A percentile compares a stretch with the other conserved stretches of the same genome.
Evolutionary conservation across 225 moss, liverwort and hornwort species (phyloP).

Genomic region (Antitrichia curtipendula): DNA sequence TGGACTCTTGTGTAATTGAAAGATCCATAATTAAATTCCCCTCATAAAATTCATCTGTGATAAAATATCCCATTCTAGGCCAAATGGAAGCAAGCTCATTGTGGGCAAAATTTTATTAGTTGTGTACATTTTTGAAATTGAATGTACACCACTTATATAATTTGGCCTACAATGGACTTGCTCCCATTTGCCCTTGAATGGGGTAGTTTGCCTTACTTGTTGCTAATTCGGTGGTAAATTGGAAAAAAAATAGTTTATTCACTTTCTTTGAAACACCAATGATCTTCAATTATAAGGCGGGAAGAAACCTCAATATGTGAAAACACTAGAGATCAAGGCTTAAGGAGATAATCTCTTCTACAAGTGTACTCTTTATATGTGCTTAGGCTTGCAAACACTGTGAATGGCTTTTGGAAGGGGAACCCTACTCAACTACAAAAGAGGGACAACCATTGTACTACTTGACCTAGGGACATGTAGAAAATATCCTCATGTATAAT

Average conservation of each 20-base stretch:
- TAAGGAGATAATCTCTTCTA: neutral
- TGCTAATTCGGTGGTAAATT: neutral
- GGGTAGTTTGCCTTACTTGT: neutral
- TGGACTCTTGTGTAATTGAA: too few species aligned
- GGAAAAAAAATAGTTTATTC: neutral
- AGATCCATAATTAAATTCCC: too few species aligned
- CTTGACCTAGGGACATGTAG: fast-evolving
- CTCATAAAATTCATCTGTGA: too few species aligned
- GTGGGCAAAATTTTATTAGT: too few species aligned
- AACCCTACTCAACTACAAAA: neutral
- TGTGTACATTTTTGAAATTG: too few species aligned
- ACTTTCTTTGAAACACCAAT: neutral
- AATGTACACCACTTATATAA: too few species aligned
- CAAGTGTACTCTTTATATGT: fast-evolving
- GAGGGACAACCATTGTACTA: neutral
- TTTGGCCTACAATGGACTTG: too few species aligned
- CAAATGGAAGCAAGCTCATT: too few species aligned
- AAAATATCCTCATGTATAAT: neutral
- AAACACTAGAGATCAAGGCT: neutral
- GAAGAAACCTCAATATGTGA: neutral
- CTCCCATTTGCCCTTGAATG: too few species aligned
- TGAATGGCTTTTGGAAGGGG: neutral
- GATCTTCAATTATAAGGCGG: too few species aligned
- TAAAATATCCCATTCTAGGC: too few species aligned
- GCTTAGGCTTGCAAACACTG: fast-evolving